Evolutionary conservation across 1,139 yeast genomes (phyloP), one percentile per base, ranked within the genome.

Genomic region (Hemisphaericaspora subhashii): DNA sequence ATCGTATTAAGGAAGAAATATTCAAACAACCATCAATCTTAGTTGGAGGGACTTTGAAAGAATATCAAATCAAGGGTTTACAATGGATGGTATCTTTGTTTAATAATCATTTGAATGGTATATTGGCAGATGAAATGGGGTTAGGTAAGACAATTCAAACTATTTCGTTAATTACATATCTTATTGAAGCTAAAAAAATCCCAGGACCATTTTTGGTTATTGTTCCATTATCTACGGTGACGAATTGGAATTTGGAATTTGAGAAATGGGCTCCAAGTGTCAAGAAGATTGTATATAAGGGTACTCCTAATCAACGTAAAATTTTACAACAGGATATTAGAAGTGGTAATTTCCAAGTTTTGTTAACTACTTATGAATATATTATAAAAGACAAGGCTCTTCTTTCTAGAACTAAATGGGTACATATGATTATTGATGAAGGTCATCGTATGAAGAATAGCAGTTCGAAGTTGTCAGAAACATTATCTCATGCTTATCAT

Each of bases 11-110:
- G 47, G 94, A 85, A 55, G 82, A 75, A 35, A 78, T 85, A 17
- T 73, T 71, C 3, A 64, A 60, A 29, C 94, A 85, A 52, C 90
- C 94, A 1, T 53, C 72, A 1, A 76, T 84, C 37, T 60, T 88
- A 48, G 76, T 83, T 33, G 98, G 98, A 39, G 98, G 98, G 47
- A 77, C 79, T 1, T 72, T 92, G 57, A 92, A 92, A 62, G 98
- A 92, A 56, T 92, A 92, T 59, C 98, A 90, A 67, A 33, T 90
- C 45, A 88, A 87, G 63, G 98, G 98, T 59, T 72, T 90, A 43
- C 96, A 92, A 61, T 90, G 98, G 98, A 90, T 92, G 98, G 95
- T 90, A 4, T 90, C 98, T 0, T 72, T 92, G 44, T 90, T 77
- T 62, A 92, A 92, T 61, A 92, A 92, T 64, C 92, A 89, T 60